These are phyloP conservation scores for Calonectria pauciramosa DNA, from an alignment of 2,329 filamentous ascomycete genomes.

Conservation along the genomic window DNA sequence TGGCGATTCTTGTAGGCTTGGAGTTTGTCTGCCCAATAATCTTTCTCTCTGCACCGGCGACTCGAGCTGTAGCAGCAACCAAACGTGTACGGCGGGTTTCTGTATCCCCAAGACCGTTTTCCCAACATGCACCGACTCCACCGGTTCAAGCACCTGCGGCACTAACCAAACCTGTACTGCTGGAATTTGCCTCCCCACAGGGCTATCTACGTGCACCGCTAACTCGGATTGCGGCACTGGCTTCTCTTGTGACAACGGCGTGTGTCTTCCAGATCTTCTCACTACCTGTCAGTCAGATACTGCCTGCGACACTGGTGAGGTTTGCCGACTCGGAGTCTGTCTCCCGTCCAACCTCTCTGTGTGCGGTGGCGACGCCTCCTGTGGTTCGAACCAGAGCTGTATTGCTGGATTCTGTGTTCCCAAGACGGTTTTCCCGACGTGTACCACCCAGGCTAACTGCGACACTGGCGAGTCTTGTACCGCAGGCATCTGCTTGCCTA, in stretches of 20 bases:
- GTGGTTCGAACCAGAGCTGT: background rate
- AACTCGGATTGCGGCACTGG: background rate
- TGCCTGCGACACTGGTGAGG: background rate
- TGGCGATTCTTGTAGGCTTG: slow-evolving; percentile 3
- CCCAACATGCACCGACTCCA: background rate
- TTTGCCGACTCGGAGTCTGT: slow-evolving; percentile 17
- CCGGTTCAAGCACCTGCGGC: background rate
- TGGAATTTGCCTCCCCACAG: slow-evolving; percentile 5
- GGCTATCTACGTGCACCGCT: background rate
- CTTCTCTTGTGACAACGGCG: background rate
- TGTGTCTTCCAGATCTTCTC: slow-evolving; percentile 4
- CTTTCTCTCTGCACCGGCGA: background rate
- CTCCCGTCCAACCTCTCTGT: background rate
- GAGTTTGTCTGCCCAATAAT: background rate
- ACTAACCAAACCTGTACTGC: slow-evolving; percentile 1
- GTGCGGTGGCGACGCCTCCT: background rate
- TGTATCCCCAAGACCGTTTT: background rate
- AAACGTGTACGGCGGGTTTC: slow-evolving; percentile 7
- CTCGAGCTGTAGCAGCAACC: background rate
- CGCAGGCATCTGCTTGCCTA: slow-evolving; percentile 9
- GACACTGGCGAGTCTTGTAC: background rate
- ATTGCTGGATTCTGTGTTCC: slow-evolving; percentile 9
- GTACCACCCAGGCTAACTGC: background rate
- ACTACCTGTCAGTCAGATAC: background rate
- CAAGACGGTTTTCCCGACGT: background rate